Evolutionary conservation across 2,329 filamentous ascomycete species (phyloP).

Genomic region (Colletotrichum nymphaeae): DNA sequence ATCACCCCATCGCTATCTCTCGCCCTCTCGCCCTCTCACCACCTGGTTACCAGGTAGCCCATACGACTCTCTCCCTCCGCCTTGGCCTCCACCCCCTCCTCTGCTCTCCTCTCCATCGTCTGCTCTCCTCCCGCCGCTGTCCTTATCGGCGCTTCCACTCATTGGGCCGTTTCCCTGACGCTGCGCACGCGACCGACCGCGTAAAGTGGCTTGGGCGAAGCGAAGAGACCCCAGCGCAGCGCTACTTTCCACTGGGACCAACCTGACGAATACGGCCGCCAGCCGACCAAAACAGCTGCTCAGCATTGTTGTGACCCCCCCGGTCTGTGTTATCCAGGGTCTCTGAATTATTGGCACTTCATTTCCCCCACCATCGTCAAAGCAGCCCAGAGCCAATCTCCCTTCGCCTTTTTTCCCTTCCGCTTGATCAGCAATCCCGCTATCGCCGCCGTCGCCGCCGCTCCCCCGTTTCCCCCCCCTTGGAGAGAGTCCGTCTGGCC

Average conservation of each 20-base stretch:
- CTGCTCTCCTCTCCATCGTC: neutral
- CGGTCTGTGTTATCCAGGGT: conserved; percentile 35
- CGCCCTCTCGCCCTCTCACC: neutral
- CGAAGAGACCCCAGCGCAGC: conserved; percentile 34
- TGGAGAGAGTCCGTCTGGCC: conserved; percentile 21
- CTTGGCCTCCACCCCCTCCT: neutral
- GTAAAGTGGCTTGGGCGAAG: conserved; percentile 35
- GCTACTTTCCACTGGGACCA: conserved; percentile 22
- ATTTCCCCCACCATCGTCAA: conserved; percentile 38
- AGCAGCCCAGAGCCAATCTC: conserved; percentile 32
- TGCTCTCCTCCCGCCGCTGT: neutral
- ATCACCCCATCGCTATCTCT: neutral
- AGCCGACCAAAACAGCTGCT: conserved; percentile 21
- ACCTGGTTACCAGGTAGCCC: neutral
- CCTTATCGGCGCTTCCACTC: conserved; percentile 1
- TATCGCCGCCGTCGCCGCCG: conserved; percentile 6
- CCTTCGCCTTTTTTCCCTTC: conserved; percentile 26
- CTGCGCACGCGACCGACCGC: conserved; percentile 35
- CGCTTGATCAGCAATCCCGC: conserved; percentile 26
- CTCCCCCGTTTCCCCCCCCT: neutral
- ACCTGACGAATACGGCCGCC: conserved; percentile 31
- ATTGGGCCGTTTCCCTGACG: conserved; percentile 18
- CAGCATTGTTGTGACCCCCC: conserved; percentile 31
- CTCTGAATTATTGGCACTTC: conserved; percentile 37
- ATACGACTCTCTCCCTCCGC: neutral